These are phyloP conservation scores for Penicillium sp. DNA, from an alignment of 2,329 filamentous ascomycete species.

Conservation along the genomic window DNA sequence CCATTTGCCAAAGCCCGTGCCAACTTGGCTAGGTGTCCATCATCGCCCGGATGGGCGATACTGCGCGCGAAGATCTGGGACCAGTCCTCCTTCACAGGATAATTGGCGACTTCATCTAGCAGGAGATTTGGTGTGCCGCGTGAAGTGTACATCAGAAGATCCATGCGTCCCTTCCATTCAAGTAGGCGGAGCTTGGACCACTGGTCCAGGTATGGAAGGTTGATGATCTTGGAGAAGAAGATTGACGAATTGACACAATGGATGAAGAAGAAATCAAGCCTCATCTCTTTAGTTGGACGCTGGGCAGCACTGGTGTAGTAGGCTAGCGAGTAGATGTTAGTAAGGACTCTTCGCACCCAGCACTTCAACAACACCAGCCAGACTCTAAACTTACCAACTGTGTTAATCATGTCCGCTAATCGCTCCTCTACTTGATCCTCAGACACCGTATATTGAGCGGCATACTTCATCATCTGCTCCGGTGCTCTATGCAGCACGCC, in stretches of 20 bases:
- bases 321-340: constrained; percentile 28
- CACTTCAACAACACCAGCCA: background rate
- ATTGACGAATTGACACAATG: constrained; percentile 77
- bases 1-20: constrained; percentile 68
- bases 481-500: constrained; percentile 65
- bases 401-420: constrained; percentile 69
- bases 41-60: constrained; percentile 57
- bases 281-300: constrained; percentile 62
- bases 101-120: constrained; percentile 59
- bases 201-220: constrained; percentile 60
- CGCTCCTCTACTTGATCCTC: constrained; percentile 58
- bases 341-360: background rate
- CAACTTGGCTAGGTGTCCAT: constrained; percentile 80
- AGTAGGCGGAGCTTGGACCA: constrained; percentile 67
- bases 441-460: constrained; percentile 58
- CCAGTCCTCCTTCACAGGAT: constrained; percentile 56
- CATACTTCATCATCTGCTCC: constrained; percentile 62
- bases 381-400: constrained; percentile 44
- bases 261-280: constrained; percentile 81
- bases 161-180: constrained; percentile 77
- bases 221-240: constrained; percentile 66
- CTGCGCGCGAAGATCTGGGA: constrained; percentile 47
- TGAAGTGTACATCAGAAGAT: constrained; percentile 72
- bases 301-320: constrained; percentile 64
- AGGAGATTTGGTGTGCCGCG: constrained; percentile 62